These are phyloP conservation scores for Verticillium longisporum DNA, from an alignment of 2,329 filamentous ascomycete species.

Conservation along the genomic window DNA sequence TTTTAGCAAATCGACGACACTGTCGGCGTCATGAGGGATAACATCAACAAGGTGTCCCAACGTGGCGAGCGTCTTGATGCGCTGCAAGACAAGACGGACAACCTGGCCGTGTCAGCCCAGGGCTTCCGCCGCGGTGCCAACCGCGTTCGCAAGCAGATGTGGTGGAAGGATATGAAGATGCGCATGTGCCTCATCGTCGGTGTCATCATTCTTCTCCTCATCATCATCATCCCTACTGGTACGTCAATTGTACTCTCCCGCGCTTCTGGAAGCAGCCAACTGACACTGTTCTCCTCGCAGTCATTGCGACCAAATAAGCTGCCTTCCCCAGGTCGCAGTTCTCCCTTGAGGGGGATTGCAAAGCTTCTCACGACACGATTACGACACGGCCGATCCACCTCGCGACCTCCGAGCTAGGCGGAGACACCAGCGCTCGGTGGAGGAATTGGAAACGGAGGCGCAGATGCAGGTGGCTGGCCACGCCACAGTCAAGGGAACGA, in stretches of 20 bases:
- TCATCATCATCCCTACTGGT: slow-evolving; percentile 94
- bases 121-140: slow-evolving; percentile 96
- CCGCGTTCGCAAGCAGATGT: slow-evolving; percentile 95
- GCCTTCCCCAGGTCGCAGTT: not conserved
- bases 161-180: slow-evolving; percentile 99
- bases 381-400: slow-evolving; percentile 6
- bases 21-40: slow-evolving; percentile 90
- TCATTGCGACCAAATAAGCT: slow-evolving; percentile 29
- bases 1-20: slow-evolving; percentile 93
- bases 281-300: slow-evolving; percentile 16
- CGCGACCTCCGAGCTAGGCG: not conserved
- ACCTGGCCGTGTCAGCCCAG: slow-evolving; percentile 85
- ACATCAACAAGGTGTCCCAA: slow-evolving; percentile 94
- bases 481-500: not conserved
- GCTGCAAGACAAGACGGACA: slow-evolving; percentile 90
- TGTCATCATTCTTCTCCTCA: slow-evolving; percentile 81
- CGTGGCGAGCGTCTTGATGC: slow-evolving; percentile 84
- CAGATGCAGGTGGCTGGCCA: not conserved
- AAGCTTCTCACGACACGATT: slow-evolving; percentile 12
- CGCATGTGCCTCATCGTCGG: slow-evolving; percentile 90
- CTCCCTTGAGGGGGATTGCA: not conserved
- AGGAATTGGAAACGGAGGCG: not conserved
- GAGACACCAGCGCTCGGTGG: not conserved
- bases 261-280: not conserved
- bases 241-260: slow-evolving; percentile 27